These are phyloP conservation scores for Beauveria scarabaeidicola DNA, from an alignment of 2,329 filamentous ascomycete genomes.

Conservation along the genomic window DNA sequence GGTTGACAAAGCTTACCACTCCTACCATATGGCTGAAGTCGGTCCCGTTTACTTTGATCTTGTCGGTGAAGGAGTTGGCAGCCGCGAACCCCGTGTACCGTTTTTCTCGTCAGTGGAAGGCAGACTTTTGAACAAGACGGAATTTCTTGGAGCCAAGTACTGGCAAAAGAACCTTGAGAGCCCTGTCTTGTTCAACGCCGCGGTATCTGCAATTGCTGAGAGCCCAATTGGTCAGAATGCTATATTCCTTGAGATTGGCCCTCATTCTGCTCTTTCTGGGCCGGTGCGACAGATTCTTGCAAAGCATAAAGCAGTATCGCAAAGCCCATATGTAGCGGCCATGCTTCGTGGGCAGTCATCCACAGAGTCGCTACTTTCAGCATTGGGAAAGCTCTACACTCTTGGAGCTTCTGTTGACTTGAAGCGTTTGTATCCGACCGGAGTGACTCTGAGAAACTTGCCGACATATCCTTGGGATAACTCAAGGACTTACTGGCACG, in stretches of 20 bases:
- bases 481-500: constrained; percentile 26
- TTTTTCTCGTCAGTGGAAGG: constrained; percentile 4
- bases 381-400: constrained; percentile 3
- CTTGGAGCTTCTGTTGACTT: background rate
- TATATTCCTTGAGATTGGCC: constrained; percentile 20
- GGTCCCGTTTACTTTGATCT: constrained; percentile 6
- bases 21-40: constrained; percentile 22
- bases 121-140: background rate
- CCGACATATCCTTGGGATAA: constrained; percentile 34
- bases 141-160: constrained; percentile 13
- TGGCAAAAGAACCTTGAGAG: constrained; percentile 20
- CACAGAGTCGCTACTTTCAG: constrained; percentile 11
- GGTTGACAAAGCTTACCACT: constrained; percentile 20
- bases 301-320: constrained; percentile 6
- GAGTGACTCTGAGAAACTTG: constrained; percentile 25
- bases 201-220: constrained; percentile 3
- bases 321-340: constrained; percentile 13
- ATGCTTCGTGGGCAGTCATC: constrained; percentile 13
- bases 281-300: constrained; percentile 19
- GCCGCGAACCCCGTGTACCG: background rate
- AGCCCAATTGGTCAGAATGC: background rate
- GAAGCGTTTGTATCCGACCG: background rate
- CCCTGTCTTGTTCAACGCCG: constrained; percentile 16
- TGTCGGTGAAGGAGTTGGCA: background rate
- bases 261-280: constrained; percentile 19